Evolutionary conservation across 2,329 filamentous ascomycete genomes (phyloP), one percentile per base, ranked within the genome.

Genomic region (Ilyonectria destructans): DNA sequence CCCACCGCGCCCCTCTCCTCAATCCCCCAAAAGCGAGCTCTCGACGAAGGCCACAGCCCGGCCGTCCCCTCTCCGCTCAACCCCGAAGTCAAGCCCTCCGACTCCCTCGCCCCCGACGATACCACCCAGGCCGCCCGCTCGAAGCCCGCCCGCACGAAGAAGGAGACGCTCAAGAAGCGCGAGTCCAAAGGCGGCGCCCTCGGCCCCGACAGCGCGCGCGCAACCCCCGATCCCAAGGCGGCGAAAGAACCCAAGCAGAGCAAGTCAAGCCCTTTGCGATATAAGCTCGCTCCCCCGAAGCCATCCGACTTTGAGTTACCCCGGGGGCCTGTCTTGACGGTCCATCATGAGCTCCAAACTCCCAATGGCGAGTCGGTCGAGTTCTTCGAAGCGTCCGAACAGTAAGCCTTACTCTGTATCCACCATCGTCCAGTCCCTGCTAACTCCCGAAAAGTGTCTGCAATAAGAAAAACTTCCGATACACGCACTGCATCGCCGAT

Each of bases 401-500:
- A 92, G 89, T 91, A 80, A 79, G 89, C 81, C 55, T 31, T 10
- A 23, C 10, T 26, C 7, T 49, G 35, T 31, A 17, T 33, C 13
- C 29, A 51, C 13, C 46, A 33, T 43, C 43, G 19, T 21, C 33
- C 12, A 43, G 33, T 54, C 21, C 5, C 17, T 37, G 37, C 59
- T 70, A 61, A 73, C 63, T 6, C 40, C 19, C 10, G 10, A 6
- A 23, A 49, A 89, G 88, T 77, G 88, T 90, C 17, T 88, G 85
- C 65, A 92, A 91, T 71, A 91, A 91, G 74, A 91, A 90, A 75
- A 89, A 92, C 62, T 98, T 96, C 79, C 92, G 94, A 67, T 98
- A 98, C 80, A 93, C 91, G 35, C 93, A 95, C 75, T 97, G 94
- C 79, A 95, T 98, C 72, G 94, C 95, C 73, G 95, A 98, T 73